Percentiles rank a stretch among this genome's conserved stretches.
Conservation (phyloP, 108 stramenopile genomes). For the Skeletonema marinoi region DNA sequence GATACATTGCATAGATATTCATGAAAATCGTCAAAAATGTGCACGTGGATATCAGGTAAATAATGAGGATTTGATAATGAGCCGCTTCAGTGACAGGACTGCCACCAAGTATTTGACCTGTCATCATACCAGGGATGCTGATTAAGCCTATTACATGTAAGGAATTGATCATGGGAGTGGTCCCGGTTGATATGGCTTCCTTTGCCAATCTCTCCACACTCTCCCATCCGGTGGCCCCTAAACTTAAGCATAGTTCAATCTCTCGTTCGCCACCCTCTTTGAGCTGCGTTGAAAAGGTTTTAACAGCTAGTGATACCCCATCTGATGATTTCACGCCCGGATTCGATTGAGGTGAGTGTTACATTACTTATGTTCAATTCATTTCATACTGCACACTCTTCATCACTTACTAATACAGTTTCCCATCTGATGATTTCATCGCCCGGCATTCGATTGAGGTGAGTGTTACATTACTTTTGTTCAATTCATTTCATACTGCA, state of each 20-base stretch:
- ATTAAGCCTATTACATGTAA: constrained; percentile 84
- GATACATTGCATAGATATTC: constrained; percentile 51
- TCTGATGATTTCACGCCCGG: neutral
- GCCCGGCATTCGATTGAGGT: no score
- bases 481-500: neutral
- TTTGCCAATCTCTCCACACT: constrained; percentile 49
- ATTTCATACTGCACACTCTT: no score
- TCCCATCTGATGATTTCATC: constrained; percentile 47
- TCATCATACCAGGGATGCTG: constrained; percentile 94
- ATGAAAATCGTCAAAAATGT: constrained; percentile 34
- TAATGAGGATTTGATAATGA: constrained; percentile 88
- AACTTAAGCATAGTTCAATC: constrained; percentile 64
- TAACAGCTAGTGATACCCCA: constrained; percentile 70
- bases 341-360: no score
- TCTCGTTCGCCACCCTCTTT: constrained; percentile 57
- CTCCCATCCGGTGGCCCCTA: constrained; percentile 61
- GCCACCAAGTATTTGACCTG: constrained; percentile 91
- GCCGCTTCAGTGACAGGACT: constrained; percentile 81
- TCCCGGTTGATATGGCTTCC: constrained; percentile 53
- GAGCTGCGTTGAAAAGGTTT: constrained; percentile 59
- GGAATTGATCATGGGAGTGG: constrained; percentile 64
- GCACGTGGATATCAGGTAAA: constrained; percentile 75
- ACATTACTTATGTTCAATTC: no score
- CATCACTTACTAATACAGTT: constrained; percentile 88
- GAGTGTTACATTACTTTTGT: no score